Evolutionary conservation across 2,329 filamentous ascomycete genomes (phyloP), one percentile per base, ranked within the genome.

Genomic region (Fonsecaea erecta): DNA sequence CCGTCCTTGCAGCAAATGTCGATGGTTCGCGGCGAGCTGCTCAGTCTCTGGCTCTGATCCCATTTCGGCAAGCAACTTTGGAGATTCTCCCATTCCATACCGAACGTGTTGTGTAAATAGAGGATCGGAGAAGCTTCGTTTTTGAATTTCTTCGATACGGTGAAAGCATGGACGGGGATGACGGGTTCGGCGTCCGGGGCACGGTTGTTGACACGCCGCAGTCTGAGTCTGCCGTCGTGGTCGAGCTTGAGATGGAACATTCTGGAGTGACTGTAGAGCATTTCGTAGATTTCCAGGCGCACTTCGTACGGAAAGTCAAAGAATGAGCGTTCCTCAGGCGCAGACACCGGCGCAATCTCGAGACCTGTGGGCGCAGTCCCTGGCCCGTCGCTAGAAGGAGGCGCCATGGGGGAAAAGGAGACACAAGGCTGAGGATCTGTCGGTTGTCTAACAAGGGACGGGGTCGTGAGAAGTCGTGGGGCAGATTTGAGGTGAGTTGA

Each of bases 221-320:
- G 52, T 37, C 51, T 58, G 34, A 64, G n/a, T 4, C 32, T 12
- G 37, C 61, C 57, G n/a, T 52, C 26, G 11, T 5, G 6, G n/a
- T 59, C 52, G 24, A 58, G 12, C 3, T 14, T 16, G 21, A 67
- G 51, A 14, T 14, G n/a, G 34, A 65, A 48, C 11, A 55, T 24
- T 12, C 35, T 24, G 16, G 35, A 12, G 8, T 35, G 35, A 18
- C 24, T 7, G 51, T 63, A 53, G 9, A 65, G 51, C 6, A 21
- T 6, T 24, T 65, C 28, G 30, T 65, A 63, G 28, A 68, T 55
- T 18, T 57, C 32, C 12, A 61, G 11, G 3, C 66, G 63, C 2
- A 65, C 24, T 32, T 68, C 63, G 32, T 24, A 7, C 3, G 66
- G 55, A 18, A 68, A 28, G 21, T 46, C 60, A 26, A 21, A 40